Evolutionary conservation across 164 flowering plant genomes (phyloP), one percentile per base, ranked within the genome.

Genomic region (Aristolochia contorta): DNA sequence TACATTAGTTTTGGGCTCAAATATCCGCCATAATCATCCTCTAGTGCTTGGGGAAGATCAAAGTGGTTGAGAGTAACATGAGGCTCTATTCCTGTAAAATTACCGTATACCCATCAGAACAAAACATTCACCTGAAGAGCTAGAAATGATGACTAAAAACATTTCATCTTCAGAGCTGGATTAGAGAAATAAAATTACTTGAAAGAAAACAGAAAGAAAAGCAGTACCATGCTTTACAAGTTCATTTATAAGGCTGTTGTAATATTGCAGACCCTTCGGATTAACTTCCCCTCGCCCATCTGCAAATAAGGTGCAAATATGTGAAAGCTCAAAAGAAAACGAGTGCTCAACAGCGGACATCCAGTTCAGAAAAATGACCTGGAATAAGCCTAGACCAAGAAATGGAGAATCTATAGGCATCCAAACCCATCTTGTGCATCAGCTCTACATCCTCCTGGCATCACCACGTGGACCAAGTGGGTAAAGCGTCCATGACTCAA

Each of bases 241-340:
- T 58, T 73, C 77, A 22, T 79, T 33, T 48, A 77, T 72, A 60
- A 77, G 72, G 45, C 68, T 66, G 19, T 77, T 81, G 78, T 79
- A 79, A 64, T 55, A 60, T 18, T 20, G 12, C 30, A 59, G 32
- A 33, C 62, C 50, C 25, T 8, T 21, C 46, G 62, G 52, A 46
- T 45, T 59, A 13, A 45, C 51, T n/a, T 13, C 55, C 49, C 55
- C 54, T 22, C 55, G 30, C 27, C 55, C 63, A 24, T 30, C 63
- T 47, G 43, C 63, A 48, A 20, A 0, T 24, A 54, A 49, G 16
- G 20, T 54, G 8, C 16, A 3, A 20, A 8, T 49, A 20, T 4
- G 24, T 4, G 23, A 54, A 54, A 15, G 4, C 8, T n/a, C 24
- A 54, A 54, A 24, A 54, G 57, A 13, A 21, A 54, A 12, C 20